Percentiles rank a stretch among this genome's conserved stretches.
These are phyloP conservation scores for Colletotrichum coccodes DNA, from an alignment of 2,329 filamentous ascomycete species.

Conservation along the genomic window DNA sequence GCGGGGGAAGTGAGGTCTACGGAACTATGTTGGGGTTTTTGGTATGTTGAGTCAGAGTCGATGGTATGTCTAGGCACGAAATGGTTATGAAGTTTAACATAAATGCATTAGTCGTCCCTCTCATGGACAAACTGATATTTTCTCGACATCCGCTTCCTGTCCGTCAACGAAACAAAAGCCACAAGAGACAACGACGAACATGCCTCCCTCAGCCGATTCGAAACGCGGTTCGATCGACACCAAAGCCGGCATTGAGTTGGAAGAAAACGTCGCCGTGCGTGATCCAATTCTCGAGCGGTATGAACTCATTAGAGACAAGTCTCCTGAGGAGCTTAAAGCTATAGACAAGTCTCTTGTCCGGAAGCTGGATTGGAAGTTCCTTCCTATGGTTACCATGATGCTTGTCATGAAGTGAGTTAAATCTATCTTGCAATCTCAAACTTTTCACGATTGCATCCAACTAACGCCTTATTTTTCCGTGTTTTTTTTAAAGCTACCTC, in stretches of 20 bases:
- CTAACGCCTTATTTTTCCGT: too few species aligned
- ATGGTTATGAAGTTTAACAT: too few species aligned
- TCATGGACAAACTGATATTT: too few species aligned
- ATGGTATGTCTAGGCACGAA: not conserved
- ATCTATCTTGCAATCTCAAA: too few species aligned
- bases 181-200: not conserved
- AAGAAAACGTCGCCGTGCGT: slow-evolving; percentile 10
- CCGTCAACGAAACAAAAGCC: too few species aligned
- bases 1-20: not conserved
- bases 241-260: slow-evolving; percentile 13
- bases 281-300: slow-evolving; percentile 28
- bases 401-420: slow-evolving; percentile 43
- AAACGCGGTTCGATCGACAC: slow-evolving; percentile 16
- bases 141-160: too few species aligned
- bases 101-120: too few species aligned
- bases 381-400: slow-evolving; percentile 41
- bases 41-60: too few species aligned
- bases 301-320: slow-evolving; percentile 34
- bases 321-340: slow-evolving; percentile 36
- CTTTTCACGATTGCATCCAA: too few species aligned
- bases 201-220: not conserved
- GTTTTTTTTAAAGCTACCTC: slow-evolving; percentile 58
- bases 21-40: too few species aligned
- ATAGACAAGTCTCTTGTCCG: slow-evolving; percentile 37
- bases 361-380: slow-evolving; percentile 41